Conservation (phyloP, 2,329 filamentous ascomycete species). For the Epichloe festucae region DNA sequence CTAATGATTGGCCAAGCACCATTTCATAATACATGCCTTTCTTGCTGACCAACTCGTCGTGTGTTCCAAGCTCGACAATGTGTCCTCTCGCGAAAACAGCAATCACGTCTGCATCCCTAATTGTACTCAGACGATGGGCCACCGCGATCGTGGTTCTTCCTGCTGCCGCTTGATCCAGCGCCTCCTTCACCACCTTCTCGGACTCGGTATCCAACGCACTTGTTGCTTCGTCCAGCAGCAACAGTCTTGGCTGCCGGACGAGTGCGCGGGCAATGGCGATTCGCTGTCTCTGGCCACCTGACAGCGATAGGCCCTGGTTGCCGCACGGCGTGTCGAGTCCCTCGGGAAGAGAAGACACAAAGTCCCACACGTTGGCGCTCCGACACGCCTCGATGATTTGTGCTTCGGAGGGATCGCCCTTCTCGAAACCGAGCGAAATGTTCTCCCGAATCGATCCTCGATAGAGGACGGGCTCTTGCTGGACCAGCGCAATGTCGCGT, state of each 20-base stretch:
- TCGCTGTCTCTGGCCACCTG: slow-evolving; percentile 60
- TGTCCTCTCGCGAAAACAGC: slow-evolving; percentile 38
- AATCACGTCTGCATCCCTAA: slow-evolving; percentile 48
- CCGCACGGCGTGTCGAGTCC: slow-evolving; percentile 52
- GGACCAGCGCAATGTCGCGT: slow-evolving; percentile 24
- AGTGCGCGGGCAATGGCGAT: slow-evolving; percentile 62
- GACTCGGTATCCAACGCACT: slow-evolving; percentile 49
- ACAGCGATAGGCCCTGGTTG: slow-evolving; percentile 54
- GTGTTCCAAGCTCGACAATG: slow-evolving; percentile 47
- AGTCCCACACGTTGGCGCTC: slow-evolving; percentile 43
- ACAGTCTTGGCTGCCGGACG: slow-evolving; percentile 49
- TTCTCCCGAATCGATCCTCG: slow-evolving; percentile 44
- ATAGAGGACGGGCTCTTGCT: slow-evolving; percentile 29
- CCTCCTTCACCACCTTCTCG: slow-evolving; percentile 51
- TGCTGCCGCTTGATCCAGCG: slow-evolving; percentile 35
- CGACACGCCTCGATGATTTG: slow-evolving; percentile 36
- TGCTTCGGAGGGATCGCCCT: slow-evolving; percentile 18
- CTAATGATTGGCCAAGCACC: slow-evolving; percentile 32
- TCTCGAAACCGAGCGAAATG: slow-evolving; percentile 33
- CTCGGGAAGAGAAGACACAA: slow-evolving; percentile 41
- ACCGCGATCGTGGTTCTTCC: slow-evolving; percentile 47
- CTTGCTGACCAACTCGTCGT: slow-evolving; percentile 40
- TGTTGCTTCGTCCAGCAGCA: slow-evolving; percentile 65
- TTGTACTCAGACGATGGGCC: slow-evolving; percentile 44
- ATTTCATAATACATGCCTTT: slow-evolving; percentile 40